Conservation (phyloP, 108 stramenopile species). For the Mayamaea pseudoterrestris region DNA sequence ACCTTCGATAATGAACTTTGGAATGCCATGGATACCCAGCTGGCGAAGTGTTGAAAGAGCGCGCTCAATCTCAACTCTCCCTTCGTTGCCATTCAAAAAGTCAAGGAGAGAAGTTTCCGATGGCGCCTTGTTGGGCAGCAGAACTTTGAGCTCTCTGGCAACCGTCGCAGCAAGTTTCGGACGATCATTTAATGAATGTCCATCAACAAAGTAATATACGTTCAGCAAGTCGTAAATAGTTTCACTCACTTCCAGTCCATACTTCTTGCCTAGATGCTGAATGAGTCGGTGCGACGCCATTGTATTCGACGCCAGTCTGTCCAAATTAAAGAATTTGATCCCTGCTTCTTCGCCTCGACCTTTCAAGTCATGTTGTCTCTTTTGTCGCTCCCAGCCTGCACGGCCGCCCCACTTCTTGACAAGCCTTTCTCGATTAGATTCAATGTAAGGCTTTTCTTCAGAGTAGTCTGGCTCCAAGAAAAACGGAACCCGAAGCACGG, state of each 20-base stretch:
- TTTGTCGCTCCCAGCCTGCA: conserved; percentile 66
- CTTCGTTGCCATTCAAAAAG: conserved; percentile 58
- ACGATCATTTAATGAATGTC: conserved; percentile 45
- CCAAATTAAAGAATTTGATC: conserved; percentile 78
- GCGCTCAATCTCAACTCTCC: conserved; percentile 47
- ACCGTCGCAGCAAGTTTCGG: conserved; percentile 41
- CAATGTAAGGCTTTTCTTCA: conserved; percentile 52
- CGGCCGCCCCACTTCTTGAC: conserved; percentile 74
- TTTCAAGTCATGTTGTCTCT: conserved; percentile 58
- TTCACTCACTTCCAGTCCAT: conserved; percentile 59
- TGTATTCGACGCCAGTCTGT: conserved; percentile 66
- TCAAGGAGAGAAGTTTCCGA: conserved; percentile 26
- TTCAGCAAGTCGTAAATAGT: conserved; percentile 66
- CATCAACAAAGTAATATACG: conserved; percentile 65
- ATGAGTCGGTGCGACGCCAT: conserved; percentile 81
- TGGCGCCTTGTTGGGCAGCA: conserved; percentile 13
- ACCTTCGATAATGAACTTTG: conserved; percentile 80
- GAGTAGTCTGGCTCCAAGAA: conserved; percentile 76
- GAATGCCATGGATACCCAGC: conserved; percentile 67
- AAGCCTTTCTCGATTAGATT: conserved; percentile 69
- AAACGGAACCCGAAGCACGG: conserved; percentile 73
- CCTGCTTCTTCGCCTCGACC: conserved; percentile 67
- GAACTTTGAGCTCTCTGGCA: conserved; percentile 18
- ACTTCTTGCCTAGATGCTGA: conserved; percentile 61
- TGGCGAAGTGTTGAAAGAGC: conserved; percentile 30